Evolutionary conservation across 306 rosid genomes (phyloP).

Genomic region (Rosa multiflora): DNA sequence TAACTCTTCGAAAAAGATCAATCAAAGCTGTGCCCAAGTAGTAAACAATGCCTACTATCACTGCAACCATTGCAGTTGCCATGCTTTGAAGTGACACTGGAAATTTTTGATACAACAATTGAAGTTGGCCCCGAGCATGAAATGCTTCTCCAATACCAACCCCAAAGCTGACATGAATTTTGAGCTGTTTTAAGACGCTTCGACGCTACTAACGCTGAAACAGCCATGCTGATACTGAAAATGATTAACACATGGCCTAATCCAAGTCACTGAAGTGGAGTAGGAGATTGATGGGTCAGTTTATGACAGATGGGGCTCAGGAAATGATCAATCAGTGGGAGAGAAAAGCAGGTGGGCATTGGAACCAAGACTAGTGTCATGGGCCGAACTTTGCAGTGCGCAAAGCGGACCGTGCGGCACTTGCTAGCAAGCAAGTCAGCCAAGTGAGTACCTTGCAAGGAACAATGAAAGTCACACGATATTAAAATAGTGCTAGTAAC

Average conservation of each 20-base stretch:
- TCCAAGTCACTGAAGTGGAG: constrained; percentile 52
- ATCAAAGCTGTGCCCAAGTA: constrained; percentile 45
- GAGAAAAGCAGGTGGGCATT: constrained; percentile 41
- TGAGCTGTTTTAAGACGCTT: constrained; percentile 49
- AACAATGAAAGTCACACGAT: no score
- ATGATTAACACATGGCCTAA: constrained; percentile 47
- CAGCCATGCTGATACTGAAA: constrained; percentile 29
- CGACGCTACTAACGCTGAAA: constrained; percentile 61
- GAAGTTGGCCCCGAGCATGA: constrained; percentile 60
- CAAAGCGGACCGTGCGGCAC: no score
- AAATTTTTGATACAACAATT: constrained; percentile 58
- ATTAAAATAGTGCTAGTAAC: no score
- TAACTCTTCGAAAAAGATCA: constrained; percentile 39
- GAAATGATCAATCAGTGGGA: constrained; percentile 38
- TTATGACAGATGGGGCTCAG: constrained; percentile 41
- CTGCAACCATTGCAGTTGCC: constrained; percentile 51
- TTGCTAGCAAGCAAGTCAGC: no score
- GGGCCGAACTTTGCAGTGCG: no score
- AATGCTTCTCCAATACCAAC: constrained; percentile 70
- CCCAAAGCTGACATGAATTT: constrained; percentile 40
- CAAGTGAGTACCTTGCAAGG: no score
- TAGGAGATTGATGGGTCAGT: constrained; percentile 27
- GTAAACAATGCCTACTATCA: constrained; percentile 40
- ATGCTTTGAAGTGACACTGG: constrained; percentile 46
- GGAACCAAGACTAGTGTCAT: constrained; percentile 15